Conservation (phyloP, 2,329 filamentous ascomycete genomes). For the Phaeophleospora eucalypticola region DNA sequence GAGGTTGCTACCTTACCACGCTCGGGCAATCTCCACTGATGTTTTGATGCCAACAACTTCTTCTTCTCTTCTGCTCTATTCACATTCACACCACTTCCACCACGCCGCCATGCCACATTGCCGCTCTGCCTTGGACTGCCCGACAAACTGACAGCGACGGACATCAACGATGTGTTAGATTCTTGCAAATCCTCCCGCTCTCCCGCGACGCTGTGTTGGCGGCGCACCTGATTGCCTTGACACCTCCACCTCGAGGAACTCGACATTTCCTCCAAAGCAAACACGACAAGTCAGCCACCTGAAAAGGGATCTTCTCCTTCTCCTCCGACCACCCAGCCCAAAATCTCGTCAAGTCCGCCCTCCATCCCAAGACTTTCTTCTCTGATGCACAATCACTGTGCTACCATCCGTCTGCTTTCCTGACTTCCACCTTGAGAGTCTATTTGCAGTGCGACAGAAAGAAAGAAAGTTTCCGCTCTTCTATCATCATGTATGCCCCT, state of each 20-base stretch:
- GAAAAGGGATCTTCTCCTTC: slow-evolving; percentile 16
- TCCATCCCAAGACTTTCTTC: not conserved
- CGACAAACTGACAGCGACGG: not conserved
- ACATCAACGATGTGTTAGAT: not conserved
- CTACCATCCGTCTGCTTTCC: slow-evolving; percentile 2
- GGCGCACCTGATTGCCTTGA: not conserved
- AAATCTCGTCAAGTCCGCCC: slow-evolving; percentile 3
- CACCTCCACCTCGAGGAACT: not conserved
- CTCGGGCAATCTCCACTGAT: too few relatives aligned
- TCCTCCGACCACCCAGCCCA: slow-evolving; percentile 5
- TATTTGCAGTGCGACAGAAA: slow-evolving; percentile 6
- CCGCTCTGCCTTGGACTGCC: too few relatives aligned
- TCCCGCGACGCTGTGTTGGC: not conserved
- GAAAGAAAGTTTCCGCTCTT: slow-evolving; percentile 3
- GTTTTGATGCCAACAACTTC: too few relatives aligned
- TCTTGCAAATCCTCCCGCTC: too few relatives aligned
- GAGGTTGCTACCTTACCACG: too few relatives aligned
- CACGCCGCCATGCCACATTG: not conserved
- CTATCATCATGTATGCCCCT: slow-evolving; percentile 8
- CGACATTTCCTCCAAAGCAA: not conserved
- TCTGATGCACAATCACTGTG: too few relatives aligned
- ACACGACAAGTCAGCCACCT: not conserved
- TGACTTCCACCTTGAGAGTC: slow-evolving; percentile 6
- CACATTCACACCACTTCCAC: too few relatives aligned
- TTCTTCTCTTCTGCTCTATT: too few relatives aligned